Evolutionary conservation across 805 yeast species (phyloP), one percentile per base, ranked within the genome.

Genomic region (Spathaspora girioi): DNA sequence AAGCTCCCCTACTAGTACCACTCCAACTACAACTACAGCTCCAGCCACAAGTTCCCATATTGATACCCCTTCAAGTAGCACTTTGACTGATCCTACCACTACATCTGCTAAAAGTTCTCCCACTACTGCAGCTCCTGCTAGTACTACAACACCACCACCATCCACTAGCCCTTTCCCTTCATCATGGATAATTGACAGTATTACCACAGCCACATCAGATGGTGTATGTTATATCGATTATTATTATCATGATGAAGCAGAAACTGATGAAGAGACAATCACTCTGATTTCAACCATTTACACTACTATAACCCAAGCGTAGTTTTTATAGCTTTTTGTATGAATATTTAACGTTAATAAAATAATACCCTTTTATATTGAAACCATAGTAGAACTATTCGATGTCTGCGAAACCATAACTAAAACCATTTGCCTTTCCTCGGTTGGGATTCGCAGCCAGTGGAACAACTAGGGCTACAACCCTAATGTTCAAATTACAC

Each of bases 281-380:
- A 73, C 79, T 11, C 63, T 74, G 18, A 67, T 76, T 5, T 56
- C 72, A n/a, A 66, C 77, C 20, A 52, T 70, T 27, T 61, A 63
- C 52, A 56, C 66, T 5, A 68, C 79, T 2, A 65, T 74, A 38
- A 68, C 78, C 26, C 50, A 51, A 47, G 35, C 49, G 4, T 46
- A 27, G 17, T 42, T 19, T 7, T 12, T 14, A 15, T 14, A 10
- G 6, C 27, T 42, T 42, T 23, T 42, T 23, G 29, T 23, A 42
- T 42, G 17, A 19, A 18, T 42, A 35, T 35, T 17, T 35, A 12
- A 35, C 3, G 15, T n/a, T 35, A 14, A 35, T 35, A 35, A 35
- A 35, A 35, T 11, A 11, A 32, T 32, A 32, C 38, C 40, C 40
- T 14, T n/a, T 7, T 14, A 35, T 3, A n/a, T n/a, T 14, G 14